These are phyloP conservation scores for Colletotrichum tabaci DNA, from an alignment of 2,329 filamentous ascomycete species.

Conservation along the genomic window DNA sequence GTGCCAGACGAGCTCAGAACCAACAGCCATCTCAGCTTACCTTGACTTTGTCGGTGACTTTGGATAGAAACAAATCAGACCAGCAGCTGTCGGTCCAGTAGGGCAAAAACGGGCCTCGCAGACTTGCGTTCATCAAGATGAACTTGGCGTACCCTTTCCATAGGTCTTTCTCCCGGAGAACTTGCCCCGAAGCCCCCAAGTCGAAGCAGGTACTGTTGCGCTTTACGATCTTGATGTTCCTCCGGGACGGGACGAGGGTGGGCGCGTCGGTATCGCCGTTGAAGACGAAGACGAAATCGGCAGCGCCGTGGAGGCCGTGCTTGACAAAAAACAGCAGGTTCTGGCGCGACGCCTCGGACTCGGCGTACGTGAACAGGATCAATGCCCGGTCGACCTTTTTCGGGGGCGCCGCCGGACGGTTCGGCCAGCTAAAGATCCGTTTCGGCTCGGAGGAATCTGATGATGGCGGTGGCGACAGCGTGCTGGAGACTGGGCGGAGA, in stretches of 20 bases:
- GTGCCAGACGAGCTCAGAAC: neutral
- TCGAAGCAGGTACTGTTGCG: conserved; percentile 54
- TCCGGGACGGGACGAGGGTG: conserved; percentile 46
- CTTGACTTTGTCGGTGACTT: conserved; percentile 51
- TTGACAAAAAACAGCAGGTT: conserved; percentile 54
- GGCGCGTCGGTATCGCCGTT: neutral
- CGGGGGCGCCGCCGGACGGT: too few relatives aligned
- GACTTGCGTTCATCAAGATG: conserved; percentile 53
- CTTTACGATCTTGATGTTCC: conserved; percentile 51
- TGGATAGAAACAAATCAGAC: conserved; percentile 51
- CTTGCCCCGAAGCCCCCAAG: conserved; percentile 53
- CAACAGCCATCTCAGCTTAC: conserved; percentile 35
- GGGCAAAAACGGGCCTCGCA: conserved; percentile 56
- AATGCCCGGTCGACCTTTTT: too few relatives aligned
- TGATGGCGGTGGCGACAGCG: too few relatives aligned
- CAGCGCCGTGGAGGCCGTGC: too few relatives aligned
- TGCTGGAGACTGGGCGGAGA: too few relatives aligned
- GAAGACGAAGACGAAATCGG: too few relatives aligned
- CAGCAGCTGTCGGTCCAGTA: conserved; percentile 53
- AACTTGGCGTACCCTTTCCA: conserved; percentile 54
- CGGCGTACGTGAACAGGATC: conserved; percentile 28
- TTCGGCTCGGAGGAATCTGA: too few relatives aligned
- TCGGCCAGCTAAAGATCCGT: too few relatives aligned
- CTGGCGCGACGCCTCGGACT: conserved; percentile 49
- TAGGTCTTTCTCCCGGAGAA: conserved; percentile 49